Base-by-base conservation (phyloP, 495 filamentous ascomycete genomes). In the Oleoguttula mirabilis region DNA sequence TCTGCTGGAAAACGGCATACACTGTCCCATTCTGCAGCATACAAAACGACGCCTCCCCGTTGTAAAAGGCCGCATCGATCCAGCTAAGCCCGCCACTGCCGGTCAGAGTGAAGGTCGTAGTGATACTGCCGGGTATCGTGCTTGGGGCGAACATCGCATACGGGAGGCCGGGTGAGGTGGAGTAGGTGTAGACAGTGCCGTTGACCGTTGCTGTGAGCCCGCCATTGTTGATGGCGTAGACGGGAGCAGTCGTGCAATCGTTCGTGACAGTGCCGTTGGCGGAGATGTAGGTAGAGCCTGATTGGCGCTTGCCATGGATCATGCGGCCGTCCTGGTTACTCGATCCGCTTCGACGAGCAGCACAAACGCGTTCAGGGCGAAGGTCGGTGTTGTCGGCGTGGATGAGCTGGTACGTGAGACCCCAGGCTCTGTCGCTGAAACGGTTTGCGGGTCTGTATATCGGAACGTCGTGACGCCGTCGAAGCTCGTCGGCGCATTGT, bases 211-310 rank as follows among this genome's bases (percentile, higher is more conserved):
- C 40, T 8, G 46, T 44, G 3, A 49, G 40, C 21, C 32, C 19
- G 2, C 46, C 46, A 27, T 43, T 43, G 33, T 15, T 37, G 22
- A 43, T 25, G 8, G 39, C 28, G 27, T 49, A 49, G 15, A 49
- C 34, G 16, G 46, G 46, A 14, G 16, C 25, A 10, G 16, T 8
- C 6, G 46, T 49, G 39, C 46, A 49, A 16, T 49, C 46, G 30
- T 43, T 43, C 15, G 39, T 43, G 21, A 43, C 22, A 11, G 40
- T 34, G 14, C 46, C 46, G 21, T 49, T 39, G 33, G 41, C 17
- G n/a, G 10, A 14, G 11, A 49, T 20, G 21, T 23, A 43, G 23
- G 34, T 33, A n/a, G 36, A 11, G 14, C 44, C 44, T 10, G 36
- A 21, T 15, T 47, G 44, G 10, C 44, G 44, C 20, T 35, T 34